Evolutionary conservation across 345 rosid species (phyloP).

Genomic region (Triadica sebifera): DNA sequence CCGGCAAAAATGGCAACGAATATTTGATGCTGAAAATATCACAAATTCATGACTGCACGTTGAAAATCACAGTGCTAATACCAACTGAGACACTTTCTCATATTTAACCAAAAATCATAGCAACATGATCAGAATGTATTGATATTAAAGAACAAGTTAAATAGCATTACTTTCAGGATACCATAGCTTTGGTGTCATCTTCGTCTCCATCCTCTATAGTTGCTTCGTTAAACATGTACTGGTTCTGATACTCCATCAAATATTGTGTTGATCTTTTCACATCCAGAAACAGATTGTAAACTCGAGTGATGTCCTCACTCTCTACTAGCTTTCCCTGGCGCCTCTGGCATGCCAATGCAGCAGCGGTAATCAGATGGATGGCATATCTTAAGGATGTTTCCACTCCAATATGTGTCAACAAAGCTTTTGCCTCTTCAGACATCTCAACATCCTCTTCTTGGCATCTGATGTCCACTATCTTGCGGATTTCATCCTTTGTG

Average conservation of each 20-base stretch:
- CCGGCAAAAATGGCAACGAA: background rate
- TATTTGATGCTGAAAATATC: slow-evolving; percentile 4
- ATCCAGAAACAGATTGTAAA: slow-evolving; percentile 73
- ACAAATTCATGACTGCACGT: slow-evolving; percentile 1
- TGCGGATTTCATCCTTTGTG: slow-evolving; percentile 67
- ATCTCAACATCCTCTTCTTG: slow-evolving; percentile 94
- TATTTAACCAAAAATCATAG: background rate
- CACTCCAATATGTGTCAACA: slow-evolving; percentile 74
- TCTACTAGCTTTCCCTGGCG: slow-evolving; percentile 72
- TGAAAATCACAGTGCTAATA: slow-evolving; percentile 1
- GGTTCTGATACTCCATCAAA: slow-evolving; percentile 78
- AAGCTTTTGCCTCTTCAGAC: slow-evolving; percentile 73
- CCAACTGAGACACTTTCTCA: background rate
- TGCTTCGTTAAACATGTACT: slow-evolving; percentile 83
- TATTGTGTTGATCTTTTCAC: slow-evolving; percentile 91
- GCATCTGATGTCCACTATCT: slow-evolving; percentile 84
- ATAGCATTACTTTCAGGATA: slow-evolving; percentile 33
- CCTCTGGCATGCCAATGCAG: slow-evolving; percentile 79
- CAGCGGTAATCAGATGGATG: slow-evolving; percentile 77
- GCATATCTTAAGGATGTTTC: slow-evolving; percentile 90
- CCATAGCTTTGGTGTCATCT: slow-evolving; percentile 50
- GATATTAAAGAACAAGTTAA: background rate
- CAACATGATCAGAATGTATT: background rate
- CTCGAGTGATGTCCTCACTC: slow-evolving; percentile 67
- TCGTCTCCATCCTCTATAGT: slow-evolving; percentile 42